These are phyloP conservation scores for Harringtonia aguacate DNA, from an alignment of 2,329 filamentous ascomycete species.

Conservation along the genomic window DNA sequence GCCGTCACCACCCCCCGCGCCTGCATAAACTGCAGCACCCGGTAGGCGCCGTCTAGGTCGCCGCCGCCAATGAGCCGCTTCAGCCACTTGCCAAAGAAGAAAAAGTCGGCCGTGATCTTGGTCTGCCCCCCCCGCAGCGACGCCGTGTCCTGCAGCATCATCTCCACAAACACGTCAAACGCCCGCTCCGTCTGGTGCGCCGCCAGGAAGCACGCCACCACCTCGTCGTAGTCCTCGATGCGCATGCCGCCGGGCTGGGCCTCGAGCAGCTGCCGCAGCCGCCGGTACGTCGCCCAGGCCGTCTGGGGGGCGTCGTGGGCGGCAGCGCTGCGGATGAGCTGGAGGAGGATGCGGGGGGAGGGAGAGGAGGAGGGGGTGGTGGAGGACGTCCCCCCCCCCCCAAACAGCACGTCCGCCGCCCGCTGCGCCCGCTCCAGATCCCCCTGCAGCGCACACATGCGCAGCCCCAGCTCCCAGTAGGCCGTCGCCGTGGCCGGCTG, in stretches of 20 bases:
- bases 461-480: constrained; percentile 56
- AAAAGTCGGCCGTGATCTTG: constrained; percentile 46
- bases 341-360: constrained; percentile 9
- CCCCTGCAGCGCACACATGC: constrained; percentile 49
- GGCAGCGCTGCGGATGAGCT: constrained; percentile 10
- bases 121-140: constrained; percentile 30
- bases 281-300: constrained; percentile 59
- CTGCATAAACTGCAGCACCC: constrained; percentile 68
- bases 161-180: constrained; percentile 72
- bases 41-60: constrained; percentile 58
- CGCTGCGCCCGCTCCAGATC: constrained; percentile 49
- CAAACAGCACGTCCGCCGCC: constrained; percentile 32
- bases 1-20: constrained; percentile 56
- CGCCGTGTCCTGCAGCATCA: constrained; percentile 60
- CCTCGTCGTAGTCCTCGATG: constrained; percentile 65
- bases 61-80: constrained; percentile 69
- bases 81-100: constrained; percentile 82
- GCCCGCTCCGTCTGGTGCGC: constrained; percentile 55
- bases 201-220: constrained; percentile 61
- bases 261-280: constrained; percentile 50
- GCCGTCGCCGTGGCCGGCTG: constrained; percentile 34
- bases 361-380: neutral
- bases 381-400: constrained; percentile 26
- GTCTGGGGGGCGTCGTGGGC: constrained; percentile 29
- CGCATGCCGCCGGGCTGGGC: constrained; percentile 33